These are phyloP conservation scores for Astragalus membranaceus DNA, from an alignment of 306 rosid genomes.

Conservation along the genomic window DNA sequence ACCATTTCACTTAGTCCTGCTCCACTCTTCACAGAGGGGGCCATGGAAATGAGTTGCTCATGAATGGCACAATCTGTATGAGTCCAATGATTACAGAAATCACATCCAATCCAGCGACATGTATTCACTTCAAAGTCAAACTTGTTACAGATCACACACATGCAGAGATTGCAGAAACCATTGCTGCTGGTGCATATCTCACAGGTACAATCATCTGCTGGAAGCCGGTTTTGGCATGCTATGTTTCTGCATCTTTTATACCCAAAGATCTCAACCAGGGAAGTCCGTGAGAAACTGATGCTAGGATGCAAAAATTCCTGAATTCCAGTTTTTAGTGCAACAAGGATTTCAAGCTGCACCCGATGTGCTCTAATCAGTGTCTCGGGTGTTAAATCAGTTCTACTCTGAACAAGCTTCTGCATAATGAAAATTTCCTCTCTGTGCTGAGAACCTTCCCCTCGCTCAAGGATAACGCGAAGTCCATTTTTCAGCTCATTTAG, in stretches of 20 bases:
- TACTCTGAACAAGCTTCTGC: conserved; percentile 69
- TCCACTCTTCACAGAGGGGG: conserved; percentile 59
- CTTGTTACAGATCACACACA: conserved; percentile 90
- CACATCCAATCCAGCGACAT: conserved; percentile 95
- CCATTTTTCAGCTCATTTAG: conserved; percentile 65
- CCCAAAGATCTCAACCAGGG: conserved; percentile 69
- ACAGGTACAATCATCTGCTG: conserved; percentile 87
- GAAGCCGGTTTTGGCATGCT: conserved; percentile 84
- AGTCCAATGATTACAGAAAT: conserved; percentile 88
- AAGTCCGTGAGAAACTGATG: conserved; percentile 69
- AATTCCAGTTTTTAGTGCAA: conserved; percentile 66
- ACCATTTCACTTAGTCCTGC: conserved; percentile 73
- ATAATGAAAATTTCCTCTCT: conserved; percentile 63
- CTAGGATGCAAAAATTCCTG: conserved; percentile 89
- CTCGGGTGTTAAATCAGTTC: conserved; percentile 73
- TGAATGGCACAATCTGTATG: conserved; percentile 93
- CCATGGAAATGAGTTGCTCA: conserved; percentile 66
- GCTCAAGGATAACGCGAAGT: conserved; percentile 70
- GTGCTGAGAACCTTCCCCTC: conserved; percentile 71
- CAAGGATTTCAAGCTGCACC: conserved; percentile 48
- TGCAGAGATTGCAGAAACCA: conserved; percentile 95
- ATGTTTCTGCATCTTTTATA: conserved; percentile 88
- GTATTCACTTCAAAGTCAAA: conserved; percentile 93
- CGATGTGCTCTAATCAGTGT: conserved; percentile 77
- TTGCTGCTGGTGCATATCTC: conserved; percentile 65